These are phyloP conservation scores for Lophium mytilinum DNA, from an alignment of 495 filamentous ascomycete species.

Conservation along the genomic window DNA sequence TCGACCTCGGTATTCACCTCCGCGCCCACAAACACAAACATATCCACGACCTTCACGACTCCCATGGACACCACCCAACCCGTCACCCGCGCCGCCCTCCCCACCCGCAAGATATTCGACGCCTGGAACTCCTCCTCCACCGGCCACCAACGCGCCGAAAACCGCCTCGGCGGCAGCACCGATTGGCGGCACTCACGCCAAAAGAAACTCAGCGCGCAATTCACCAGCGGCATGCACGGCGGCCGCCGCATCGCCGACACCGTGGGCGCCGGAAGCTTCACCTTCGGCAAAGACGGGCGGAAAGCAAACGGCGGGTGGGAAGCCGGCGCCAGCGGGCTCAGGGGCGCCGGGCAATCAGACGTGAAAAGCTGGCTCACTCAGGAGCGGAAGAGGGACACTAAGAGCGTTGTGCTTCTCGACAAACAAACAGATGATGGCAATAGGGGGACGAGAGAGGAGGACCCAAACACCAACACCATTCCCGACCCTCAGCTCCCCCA, in stretches of 20 bases:
- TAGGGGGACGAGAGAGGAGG: background rate
- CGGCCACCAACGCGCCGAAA: conserved; percentile 72
- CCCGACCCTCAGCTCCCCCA: conserved; percentile 17
- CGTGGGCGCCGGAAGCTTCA: conserved; percentile 43
- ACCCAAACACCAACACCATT: background rate
- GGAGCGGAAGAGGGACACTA: too few relatives aligned
- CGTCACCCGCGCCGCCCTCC: conserved; percentile 40
- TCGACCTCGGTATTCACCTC: too few relatives aligned
- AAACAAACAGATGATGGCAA: too few relatives aligned
- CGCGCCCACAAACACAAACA: too few relatives aligned
- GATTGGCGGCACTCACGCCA: conserved; percentile 65
- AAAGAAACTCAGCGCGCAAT: conserved; percentile 60
- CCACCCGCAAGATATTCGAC: conserved; percentile 53
- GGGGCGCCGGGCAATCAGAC: conserved; percentile 38
- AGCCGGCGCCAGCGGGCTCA: conserved; percentile 38
- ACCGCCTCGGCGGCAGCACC: conserved; percentile 46
- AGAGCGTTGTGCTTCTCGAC: too few relatives aligned
- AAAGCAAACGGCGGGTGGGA: conserved; percentile 37
- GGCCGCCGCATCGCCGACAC: conserved; percentile 50
- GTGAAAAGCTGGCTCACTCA: conserved; percentile 6
- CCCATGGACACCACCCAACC: conserved; percentile 40
- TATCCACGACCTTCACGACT: background rate
- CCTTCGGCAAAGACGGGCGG: conserved; percentile 33
- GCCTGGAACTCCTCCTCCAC: conserved; percentile 73
- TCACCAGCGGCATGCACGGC: conserved; percentile 40